These are phyloP conservation scores for Moesziomyces parantarcticus DNA, from an alignment of 1,284 basidiomycete genomes.

Conservation along the genomic window DNA sequence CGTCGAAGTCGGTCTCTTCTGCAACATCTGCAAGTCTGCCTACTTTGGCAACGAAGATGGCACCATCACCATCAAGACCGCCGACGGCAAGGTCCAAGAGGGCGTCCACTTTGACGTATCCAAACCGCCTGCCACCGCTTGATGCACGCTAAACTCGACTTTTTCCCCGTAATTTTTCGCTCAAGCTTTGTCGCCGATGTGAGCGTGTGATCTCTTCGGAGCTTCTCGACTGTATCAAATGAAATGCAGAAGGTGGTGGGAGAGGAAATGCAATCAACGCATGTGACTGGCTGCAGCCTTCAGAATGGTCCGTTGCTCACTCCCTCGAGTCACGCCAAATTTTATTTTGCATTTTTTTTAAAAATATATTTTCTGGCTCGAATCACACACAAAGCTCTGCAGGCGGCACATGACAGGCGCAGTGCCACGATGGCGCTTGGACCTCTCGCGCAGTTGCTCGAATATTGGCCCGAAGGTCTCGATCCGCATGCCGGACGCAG, in stretches of 20 bases:
- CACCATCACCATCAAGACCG: constrained; percentile 56
- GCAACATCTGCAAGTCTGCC: constrained; percentile 87
- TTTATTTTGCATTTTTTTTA: not conserved
- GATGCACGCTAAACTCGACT: not conserved
- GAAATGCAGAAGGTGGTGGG: not conserved
- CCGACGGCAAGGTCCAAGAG: constrained; percentile 56
- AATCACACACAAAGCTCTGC: not conserved
- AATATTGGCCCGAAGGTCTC: not conserved
- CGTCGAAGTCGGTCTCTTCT: constrained; percentile 96
- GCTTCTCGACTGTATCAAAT: too few relatives aligned
- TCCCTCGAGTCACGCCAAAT: not conserved
- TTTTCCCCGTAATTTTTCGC: too few relatives aligned
- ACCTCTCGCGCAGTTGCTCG: too few relatives aligned
- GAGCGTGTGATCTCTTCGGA: too few relatives aligned
- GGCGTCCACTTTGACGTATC: constrained; percentile 42
- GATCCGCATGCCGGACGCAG: not conserved
- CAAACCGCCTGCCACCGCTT: constrained; percentile 26
- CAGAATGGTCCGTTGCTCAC: too few relatives aligned
- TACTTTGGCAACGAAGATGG: constrained; percentile 85
- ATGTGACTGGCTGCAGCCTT: too few relatives aligned
- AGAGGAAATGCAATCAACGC: too few relatives aligned
- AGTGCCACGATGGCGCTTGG: too few relatives aligned
- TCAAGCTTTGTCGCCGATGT: too few relatives aligned
- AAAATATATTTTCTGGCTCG: not conserved
- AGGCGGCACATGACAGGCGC: too few relatives aligned